These are phyloP conservation scores for Thalassiosira oceanica DNA, from an alignment of 352 stramenopile species.

Conservation along the genomic window DNA sequence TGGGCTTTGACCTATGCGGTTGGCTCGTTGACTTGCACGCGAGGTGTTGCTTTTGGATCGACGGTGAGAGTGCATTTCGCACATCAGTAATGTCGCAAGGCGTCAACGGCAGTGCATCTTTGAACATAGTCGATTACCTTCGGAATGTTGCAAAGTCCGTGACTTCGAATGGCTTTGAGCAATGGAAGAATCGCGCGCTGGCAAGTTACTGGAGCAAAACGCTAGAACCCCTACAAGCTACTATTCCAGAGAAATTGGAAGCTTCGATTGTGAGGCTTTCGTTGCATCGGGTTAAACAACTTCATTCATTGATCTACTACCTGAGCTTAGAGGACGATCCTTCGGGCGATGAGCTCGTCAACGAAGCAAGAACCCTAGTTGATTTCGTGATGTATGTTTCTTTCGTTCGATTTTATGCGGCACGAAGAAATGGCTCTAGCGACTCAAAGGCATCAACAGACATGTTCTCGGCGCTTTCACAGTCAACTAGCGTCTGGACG, in stretches of 20 bases:
- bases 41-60: conserved; percentile 68
- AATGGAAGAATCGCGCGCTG: too few relatives aligned
- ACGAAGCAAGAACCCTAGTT: conserved; percentile 39
- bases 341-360: conserved; percentile 13
- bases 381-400: conserved; percentile 42
- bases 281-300: conserved; percentile 46
- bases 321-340: conserved; percentile 13
- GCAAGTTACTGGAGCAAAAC: too few relatives aligned
- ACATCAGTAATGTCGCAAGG: too few relatives aligned
- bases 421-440: background rate
- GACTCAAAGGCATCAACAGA: too few relatives aligned
- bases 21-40: conserved; percentile 67
- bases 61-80: too few relatives aligned
- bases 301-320: conserved; percentile 55
- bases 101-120: conserved; percentile 2
- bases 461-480: conserved; percentile 28
- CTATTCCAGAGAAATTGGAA: too few relatives aligned
- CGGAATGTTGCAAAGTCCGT: conserved; percentile 14
- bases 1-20: conserved; percentile 46
- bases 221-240: too few relatives aligned
- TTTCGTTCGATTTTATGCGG: background rate
- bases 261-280: conserved; percentile 33
- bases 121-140: conserved; percentile 30
- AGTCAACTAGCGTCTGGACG: conserved; percentile 40
- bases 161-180: conserved; percentile 13